Evolutionary conservation across 257 asterid genomes (phyloP).

Genomic region (Coffea eugenioides): DNA sequence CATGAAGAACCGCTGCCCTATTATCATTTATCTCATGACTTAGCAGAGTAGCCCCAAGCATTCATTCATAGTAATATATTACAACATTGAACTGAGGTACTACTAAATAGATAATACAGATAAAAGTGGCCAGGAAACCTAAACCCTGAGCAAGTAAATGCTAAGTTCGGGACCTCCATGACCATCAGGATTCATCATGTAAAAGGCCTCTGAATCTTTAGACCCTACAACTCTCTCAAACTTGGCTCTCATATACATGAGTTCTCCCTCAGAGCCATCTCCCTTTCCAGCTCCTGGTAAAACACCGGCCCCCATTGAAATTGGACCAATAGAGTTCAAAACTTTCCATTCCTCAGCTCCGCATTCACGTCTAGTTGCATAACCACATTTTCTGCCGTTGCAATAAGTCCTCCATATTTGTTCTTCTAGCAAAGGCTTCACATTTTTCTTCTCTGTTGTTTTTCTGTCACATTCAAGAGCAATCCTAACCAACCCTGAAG

Average conservation of each 20-base stretch:
- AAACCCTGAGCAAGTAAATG: constrained; percentile 81
- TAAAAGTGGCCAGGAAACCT: not conserved
- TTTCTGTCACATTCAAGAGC: constrained; percentile 73
- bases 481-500: constrained; percentile 76
- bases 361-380: constrained; percentile 74
- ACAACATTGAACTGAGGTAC: not conserved
- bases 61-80: not conserved
- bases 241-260: constrained; percentile 93
- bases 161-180: constrained; percentile 95
- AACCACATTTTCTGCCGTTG: constrained; percentile 85
- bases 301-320: constrained; percentile 97
- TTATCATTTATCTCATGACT: not conserved
- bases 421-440: constrained; percentile 52
- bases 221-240: constrained; percentile 93
- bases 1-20: not conserved
- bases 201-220: constrained; percentile 91
- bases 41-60: not conserved
- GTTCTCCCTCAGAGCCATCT: constrained; percentile 53
- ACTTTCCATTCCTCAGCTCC: constrained; percentile 86
- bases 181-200: constrained; percentile 97
- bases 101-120: not conserved
- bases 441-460: constrained; percentile 35
- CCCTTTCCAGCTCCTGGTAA: constrained; percentile 54
- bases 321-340: constrained; percentile 70
- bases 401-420: constrained; percentile 86